Percentiles rank a stretch among this genome's conserved stretches.
These are phyloP conservation scores for Uronychia setigera DNA, from an alignment of 73 alveolate species.

Conservation along the genomic window DNA sequence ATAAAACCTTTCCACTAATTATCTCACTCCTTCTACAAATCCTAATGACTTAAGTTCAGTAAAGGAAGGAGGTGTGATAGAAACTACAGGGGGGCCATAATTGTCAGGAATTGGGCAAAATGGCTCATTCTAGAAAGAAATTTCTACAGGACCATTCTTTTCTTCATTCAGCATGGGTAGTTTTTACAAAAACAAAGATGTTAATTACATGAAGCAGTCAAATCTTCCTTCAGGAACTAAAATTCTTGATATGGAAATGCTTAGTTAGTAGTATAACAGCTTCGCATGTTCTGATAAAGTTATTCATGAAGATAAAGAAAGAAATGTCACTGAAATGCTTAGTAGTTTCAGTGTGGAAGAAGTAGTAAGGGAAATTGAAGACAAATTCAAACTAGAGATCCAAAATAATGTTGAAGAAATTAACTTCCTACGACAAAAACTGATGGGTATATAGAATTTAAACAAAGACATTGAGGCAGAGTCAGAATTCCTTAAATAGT, in stretches of 20 bases:
- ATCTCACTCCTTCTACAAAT: no score
- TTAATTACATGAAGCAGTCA: not conserved
- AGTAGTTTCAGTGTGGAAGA: not conserved
- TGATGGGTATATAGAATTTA: not conserved
- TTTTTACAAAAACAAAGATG: not conserved
- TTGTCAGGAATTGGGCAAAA: not conserved
- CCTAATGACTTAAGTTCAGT: no score
- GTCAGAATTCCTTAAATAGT: not conserved
- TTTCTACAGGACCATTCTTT: not conserved
- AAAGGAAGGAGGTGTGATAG: not conserved
- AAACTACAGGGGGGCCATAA: not conserved
- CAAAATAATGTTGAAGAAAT: not conserved
- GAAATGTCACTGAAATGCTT: no score
- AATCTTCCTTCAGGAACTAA: not conserved
- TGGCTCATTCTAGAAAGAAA: not conserved
- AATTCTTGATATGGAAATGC: not conserved
- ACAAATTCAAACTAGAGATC: not conserved
- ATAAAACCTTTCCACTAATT: no score
- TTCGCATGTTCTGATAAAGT: not conserved
- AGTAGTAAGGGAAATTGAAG: not conserved
- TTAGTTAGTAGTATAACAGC: not conserved
- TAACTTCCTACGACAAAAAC: not conserved
- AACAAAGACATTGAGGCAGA: not conserved
- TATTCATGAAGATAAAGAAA: no score
- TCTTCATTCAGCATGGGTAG: not conserved